Conservation (phyloP, 148 eudicot genomes). For the Gaultheria prostrata region DNA sequence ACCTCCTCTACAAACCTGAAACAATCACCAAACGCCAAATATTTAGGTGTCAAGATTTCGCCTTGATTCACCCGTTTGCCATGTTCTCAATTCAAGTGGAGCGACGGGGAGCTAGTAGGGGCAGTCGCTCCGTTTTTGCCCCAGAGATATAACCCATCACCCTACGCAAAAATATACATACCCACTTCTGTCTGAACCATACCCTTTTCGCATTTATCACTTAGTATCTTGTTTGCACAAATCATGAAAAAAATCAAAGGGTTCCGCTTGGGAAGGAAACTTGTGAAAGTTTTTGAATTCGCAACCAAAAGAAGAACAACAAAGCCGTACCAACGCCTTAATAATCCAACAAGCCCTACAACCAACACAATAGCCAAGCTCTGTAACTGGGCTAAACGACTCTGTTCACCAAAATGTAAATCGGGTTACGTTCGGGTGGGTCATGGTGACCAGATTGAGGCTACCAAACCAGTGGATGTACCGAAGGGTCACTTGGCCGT, state of each 20-base stretch:
- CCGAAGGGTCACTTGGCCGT: conserved; percentile 59
- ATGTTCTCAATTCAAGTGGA: neutral
- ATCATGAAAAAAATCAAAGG: conserved; percentile 33
- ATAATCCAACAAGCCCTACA: conserved; percentile 12
- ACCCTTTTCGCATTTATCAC: neutral
- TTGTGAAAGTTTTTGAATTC: conserved; percentile 48
- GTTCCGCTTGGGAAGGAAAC: conserved; percentile 42
- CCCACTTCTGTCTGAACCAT: neutral
- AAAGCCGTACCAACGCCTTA: conserved; percentile 16
- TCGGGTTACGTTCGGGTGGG: conserved; percentile 32
- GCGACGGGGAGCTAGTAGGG: too few species aligned
- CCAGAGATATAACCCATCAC: too few species aligned
- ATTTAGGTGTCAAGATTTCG: neutral
- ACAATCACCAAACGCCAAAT: neutral
- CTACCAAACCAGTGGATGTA: conserved; percentile 9
- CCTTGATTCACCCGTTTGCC: neutral
- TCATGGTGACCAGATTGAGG: conserved; percentile 10
- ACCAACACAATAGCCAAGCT: conserved; percentile 31
- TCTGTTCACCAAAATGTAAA: conserved; percentile 21
- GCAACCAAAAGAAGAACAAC: conserved; percentile 20
- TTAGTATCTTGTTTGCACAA: neutral
- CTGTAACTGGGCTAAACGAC: conserved; percentile 31
- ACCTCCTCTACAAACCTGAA: neutral
- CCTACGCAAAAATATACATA: too few species aligned
- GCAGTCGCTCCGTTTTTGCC: too few species aligned